Evolutionary conservation across 1,139 yeast genomes (phyloP), one percentile per base, ranked within the genome.

Genomic region (Geotrichum siamense): DNA sequence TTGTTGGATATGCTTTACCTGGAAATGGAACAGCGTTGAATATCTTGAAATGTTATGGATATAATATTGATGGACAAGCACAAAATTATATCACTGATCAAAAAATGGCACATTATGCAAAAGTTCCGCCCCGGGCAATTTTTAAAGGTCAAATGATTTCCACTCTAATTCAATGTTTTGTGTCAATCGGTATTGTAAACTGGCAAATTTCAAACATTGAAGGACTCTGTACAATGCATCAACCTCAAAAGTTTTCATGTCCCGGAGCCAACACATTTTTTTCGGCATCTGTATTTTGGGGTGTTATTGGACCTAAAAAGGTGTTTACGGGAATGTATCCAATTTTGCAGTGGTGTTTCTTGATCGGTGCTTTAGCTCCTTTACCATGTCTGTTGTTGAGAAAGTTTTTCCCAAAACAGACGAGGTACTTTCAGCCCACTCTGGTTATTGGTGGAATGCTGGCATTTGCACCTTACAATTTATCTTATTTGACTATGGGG

Each of bases 1-100:
- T 74, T 27, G 75, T 79, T 16, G 83, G 85, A 27, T 76, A 77
- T 53, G 77, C 79, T 6, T 53, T 77, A 38, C 82, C 79, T 29
- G 81, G 81, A 47, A 76, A 78, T 50, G 81, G 79, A 32, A 62
- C 68, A 42, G 82, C 83, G 2, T 62, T 78, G 51, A 76, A 72
- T 71, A 69, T 72, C 39, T 63, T 76, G 39, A 77, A 76, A 59
- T 74, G 78, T 0, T 69, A 68, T 50, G 83, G 82, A 34, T 72
- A 71, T 55, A 77, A 76, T 57, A 75, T 76, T 51, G 75, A 72
- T 59, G 74, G 74, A 2, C 83, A 78, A 60, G 80, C 82, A 13
- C 76, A 75, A 42, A 68, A 67, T 55, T 78, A 72, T 60, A 65
- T 76, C 39, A 57, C 72, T 5, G 75, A 75, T 54, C 76, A 75